Percentiles rank a stretch among this genome's conserved stretches.
Conservation (phyloP, 192 early-diverging fungal genomes). For the Neocallimastix lanati region DNA sequence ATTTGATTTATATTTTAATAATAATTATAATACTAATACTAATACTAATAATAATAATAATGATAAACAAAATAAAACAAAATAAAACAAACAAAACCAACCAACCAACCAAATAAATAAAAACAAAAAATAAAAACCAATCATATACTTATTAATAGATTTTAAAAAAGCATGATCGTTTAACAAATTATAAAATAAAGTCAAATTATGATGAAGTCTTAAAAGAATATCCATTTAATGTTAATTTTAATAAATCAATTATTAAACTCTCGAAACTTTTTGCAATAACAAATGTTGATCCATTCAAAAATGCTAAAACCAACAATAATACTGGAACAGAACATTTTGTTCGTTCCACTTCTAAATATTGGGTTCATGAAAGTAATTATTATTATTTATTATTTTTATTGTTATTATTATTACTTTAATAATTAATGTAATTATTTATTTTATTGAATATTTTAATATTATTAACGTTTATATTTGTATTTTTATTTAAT, state of each 20-base stretch:
- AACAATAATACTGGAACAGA: not conserved
- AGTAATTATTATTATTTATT: not conserved
- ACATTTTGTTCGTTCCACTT: not conserved
- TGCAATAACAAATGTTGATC: not conserved
- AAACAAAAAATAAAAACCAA: too few relatives aligned
- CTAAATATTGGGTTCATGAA: not conserved
- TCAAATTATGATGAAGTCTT: conserved; percentile 62
- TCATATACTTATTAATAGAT: conserved; percentile 36
- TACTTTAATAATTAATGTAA: too few relatives aligned
- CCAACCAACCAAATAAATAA: too few relatives aligned
- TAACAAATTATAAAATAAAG: conserved; percentile 62
- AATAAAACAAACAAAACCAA: too few relatives aligned
- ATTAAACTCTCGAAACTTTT: conserved; percentile 58
- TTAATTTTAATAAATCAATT: conserved; percentile 64
- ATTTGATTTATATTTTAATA: too few relatives aligned
- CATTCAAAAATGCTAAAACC: not conserved
- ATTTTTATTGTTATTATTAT: too few relatives aligned
- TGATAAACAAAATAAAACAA: too few relatives aligned
- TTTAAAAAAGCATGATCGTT: conserved; percentile 98
- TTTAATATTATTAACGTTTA: not conserved
- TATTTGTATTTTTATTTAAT: too few relatives aligned
- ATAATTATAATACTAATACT: too few relatives aligned
- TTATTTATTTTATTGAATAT: not conserved
- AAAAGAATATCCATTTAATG: conserved; percentile 61
- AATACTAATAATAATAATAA: too few relatives aligned